phyloP scores from a whole-genome alignment of 2,329 filamentous ascomycete species.

The Clonostachys chloroleuca region DNA sequence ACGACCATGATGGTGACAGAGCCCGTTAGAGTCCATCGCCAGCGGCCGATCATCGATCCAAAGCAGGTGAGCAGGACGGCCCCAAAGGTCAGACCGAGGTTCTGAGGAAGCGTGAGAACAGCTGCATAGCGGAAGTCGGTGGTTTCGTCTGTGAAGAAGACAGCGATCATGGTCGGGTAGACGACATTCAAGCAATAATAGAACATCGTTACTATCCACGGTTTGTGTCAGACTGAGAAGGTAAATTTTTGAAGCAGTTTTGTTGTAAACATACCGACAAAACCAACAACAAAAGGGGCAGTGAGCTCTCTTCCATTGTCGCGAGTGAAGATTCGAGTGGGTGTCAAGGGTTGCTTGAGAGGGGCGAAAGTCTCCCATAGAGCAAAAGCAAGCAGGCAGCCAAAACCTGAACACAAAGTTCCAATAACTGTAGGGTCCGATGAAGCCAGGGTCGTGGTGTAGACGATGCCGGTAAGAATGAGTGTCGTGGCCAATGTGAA shows the following conservation, averaged over 20 bases:
- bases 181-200: conserved; percentile 42
- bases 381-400: conserved; percentile 24
- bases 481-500: conserved; percentile 26
- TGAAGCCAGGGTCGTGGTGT: conserved; percentile 25
- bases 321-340: conserved; percentile 36
- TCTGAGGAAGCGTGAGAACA: conserved; percentile 51
- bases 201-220: conserved; percentile 36
- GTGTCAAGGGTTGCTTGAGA: conserved; percentile 32
- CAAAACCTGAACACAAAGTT: conserved; percentile 25
- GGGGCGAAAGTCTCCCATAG: conserved; percentile 30
- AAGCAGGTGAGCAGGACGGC: conserved; percentile 32
- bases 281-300: conserved; percentile 34
- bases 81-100: conserved; percentile 35
- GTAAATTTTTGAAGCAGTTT: too few relatives aligned
- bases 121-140: conserved; percentile 61
- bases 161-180: conserved; percentile 42
- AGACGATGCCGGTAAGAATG: conserved; percentile 32
- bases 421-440: conserved; percentile 28
- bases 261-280: conserved; percentile 16
- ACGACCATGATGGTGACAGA: conserved; percentile 39
- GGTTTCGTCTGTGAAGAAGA: conserved; percentile 70
- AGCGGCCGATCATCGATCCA: conserved; percentile 34
- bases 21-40: conserved; percentile 39
- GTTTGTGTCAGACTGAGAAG: too few relatives aligned
- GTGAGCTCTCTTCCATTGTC: conserved; percentile 40